Evolutionary conservation across 2,329 filamentous ascomycete species (phyloP), one percentile per base, ranked within the genome.

Genomic region (Paracamarosporium sp.): DNA sequence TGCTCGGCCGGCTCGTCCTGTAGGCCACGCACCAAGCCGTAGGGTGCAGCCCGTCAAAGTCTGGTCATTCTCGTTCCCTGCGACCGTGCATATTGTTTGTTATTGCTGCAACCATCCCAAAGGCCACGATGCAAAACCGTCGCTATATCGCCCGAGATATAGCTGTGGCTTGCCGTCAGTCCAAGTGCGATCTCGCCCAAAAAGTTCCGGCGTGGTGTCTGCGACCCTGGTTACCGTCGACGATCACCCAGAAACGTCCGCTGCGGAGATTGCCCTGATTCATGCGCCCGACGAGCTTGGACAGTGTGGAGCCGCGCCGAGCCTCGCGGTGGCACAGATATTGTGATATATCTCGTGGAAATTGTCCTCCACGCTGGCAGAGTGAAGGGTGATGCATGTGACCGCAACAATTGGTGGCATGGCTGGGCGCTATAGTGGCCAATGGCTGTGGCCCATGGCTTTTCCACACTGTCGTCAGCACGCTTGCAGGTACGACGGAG

Each of bases 241-340:
- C 57, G 73, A 75, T 76, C 72, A 64, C 60, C 61, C 67, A 68
- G 73, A 75, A 76, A 64, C 72, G 67, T 66, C 73, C 71, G 55
- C 62, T 61, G 59, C 64, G 62, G 62, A 68, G 60, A 68, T 71
- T 67, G 67, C 61, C 38, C 48, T 60, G 62, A 66, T 55, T 66
- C 59, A 61, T 66, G 61, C 56, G 57, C 57, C 53, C 50, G 64
- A 58, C 45, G 50, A 55, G 60, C 63, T 65, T 66, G 62, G 64
- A 65, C 56, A 60, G 57, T 65, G 71, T 62, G 70, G 68, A 68
- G 67, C 67, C 68, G 67, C 56, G 53, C 63, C 64, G 62, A 55
- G 50, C 63, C 67, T 59, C 58, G 59, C 60, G 54, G 68, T 67
- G 64, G 57, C 67, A 68, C 62, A 60, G 63, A 66, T 63, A 65